Conservation (phyloP, 257 asterid genomes). For the Ajuga chamaepitys region DNA sequence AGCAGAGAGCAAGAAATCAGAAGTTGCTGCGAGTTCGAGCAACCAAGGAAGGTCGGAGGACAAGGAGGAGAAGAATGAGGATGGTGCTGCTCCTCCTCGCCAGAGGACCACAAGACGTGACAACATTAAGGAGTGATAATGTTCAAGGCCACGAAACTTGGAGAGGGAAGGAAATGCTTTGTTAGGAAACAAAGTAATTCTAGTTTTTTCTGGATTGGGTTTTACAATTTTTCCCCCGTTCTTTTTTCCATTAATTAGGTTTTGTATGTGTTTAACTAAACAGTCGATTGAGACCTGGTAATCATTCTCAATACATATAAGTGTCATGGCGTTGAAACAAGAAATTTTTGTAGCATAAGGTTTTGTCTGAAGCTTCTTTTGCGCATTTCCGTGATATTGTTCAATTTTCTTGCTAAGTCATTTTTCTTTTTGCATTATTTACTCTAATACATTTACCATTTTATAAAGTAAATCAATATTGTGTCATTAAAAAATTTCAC, state of each 20-base stretch:
- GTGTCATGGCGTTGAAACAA: slow-evolving; percentile 4
- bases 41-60: slow-evolving; percentile 49
- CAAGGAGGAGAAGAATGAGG: slow-evolving; percentile 50
- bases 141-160: slow-evolving; percentile 2
- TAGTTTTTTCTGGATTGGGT: slow-evolving; percentile 17
- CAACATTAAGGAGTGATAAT: slow-evolving; percentile 21
- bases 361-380: not conserved
- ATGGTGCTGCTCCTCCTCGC: slow-evolving; percentile 46
- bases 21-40: slow-evolving; percentile 46
- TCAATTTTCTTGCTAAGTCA: no score
- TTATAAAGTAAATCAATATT: no score
- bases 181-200: not conserved
- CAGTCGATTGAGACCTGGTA: slow-evolving; percentile 19
- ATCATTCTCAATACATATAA: slow-evolving; percentile 17
- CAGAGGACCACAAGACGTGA: slow-evolving; percentile 61
- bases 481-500: no score
- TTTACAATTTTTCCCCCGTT: not conserved
- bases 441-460: no score
- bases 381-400: no score
- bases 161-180: slow-evolving; percentile 4
- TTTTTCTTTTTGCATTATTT: no score
- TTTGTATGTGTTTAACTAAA: slow-evolving; percentile 33
- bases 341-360: slow-evolving; percentile 14
- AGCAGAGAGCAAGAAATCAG: slow-evolving; percentile 40
- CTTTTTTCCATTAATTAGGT: slow-evolving; percentile 16